Base-by-base conservation (phyloP, 768 basidiomycete genomes). In the Solioccasus polychromus region DNA sequence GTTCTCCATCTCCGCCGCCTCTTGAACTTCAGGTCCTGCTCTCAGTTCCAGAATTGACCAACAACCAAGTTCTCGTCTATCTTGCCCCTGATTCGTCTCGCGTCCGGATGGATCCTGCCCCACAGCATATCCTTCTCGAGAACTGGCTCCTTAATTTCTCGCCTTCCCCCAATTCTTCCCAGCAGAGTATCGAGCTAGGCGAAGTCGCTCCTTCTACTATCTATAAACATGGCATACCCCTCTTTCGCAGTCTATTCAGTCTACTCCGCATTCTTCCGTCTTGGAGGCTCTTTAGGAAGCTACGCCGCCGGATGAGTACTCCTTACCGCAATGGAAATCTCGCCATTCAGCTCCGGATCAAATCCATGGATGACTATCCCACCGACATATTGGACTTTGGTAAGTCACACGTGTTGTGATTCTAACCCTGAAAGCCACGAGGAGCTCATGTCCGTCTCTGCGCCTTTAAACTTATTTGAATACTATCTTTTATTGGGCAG, bases 221-320 rank as follows among this genome's bases (percentile, higher is more conserved):
- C 43, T 92, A 92, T 76, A 92, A 92, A 65, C 83, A 90, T 55
- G 81, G 84, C 28, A 91, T 92, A 57, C 77, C 85, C 25, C 75
- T 90, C 17, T 92, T 91, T 70, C 77, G 89, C 39, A 87, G 85
- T 59, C 6, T 92, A 71, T 71, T 59, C 50, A 83, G 80, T 42
- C 65, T 91, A 34, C 72, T 91, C 36, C 76, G 87, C 42, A 73
- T 88, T 20, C 74, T 90, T 4, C 89, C 89, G 15, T 72, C 84
- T 0, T 92, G 88, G 87, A 83, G 78, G 62, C 75, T 85, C 40
- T 76, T 76, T 63, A 82, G 77, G 59, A 79, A 79, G 39, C 70
- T 84, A 30, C 73, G 80, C 48, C 34, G 71, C 69, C 44, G 73
- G 58, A 61, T 57, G 52, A 65, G 64, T 48, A 55, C 51, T 32